Base-by-base conservation (phyloP, 176 grass and related monocot species). In the Triticum urartu region DNA sequence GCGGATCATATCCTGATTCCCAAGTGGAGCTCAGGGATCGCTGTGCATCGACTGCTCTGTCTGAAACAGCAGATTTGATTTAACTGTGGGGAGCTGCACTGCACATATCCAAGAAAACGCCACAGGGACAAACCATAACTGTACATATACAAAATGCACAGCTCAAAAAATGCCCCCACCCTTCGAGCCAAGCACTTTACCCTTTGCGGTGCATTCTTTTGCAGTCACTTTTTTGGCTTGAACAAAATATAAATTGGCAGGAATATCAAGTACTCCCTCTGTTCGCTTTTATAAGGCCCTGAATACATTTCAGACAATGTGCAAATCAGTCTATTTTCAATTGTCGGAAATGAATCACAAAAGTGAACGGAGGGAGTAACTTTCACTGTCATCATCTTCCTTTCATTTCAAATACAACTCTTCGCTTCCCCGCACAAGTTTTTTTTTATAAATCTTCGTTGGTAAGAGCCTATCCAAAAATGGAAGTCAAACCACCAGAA, bases 31-130 rank as follows among this genome's bases (percentile, higher is more conserved):
- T 40, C 59, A 87, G 69, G 34, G 40, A 30, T 76, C 58, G 28
- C 50, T 73, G 70, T 42, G 65, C 39, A 38, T 8, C 71, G 34
- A 65, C 83, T 66, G 40, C n/a, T 65, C 58, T 35, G 58, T 43
- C 42, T 43, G 42, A 65, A 72, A 84, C 42, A 85, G 33, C 36
- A 64, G 40, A 22, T 73, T 73, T 79, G 42, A 43, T 43, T 43
- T 43, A 58, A 79, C 79, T 70, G 50, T 52, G 10, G 20, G 34
- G 28, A 40, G 11, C 54, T 78, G 50, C 78, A 48, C 38, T 72
- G 52, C 71, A 48, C 38, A 77, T 60, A 66, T 64, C 30, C 39
- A 67, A 18, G 59, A 64, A 65, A 65, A 47, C 18, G 42, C 22
- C 33, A 35, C 15, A 64, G 40, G 22, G 38, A 4, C 10, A 73